Evolutionary conservation across 768 basidiomycete genomes (phyloP).

Genomic region (Termitomyces eurrhizus): DNA sequence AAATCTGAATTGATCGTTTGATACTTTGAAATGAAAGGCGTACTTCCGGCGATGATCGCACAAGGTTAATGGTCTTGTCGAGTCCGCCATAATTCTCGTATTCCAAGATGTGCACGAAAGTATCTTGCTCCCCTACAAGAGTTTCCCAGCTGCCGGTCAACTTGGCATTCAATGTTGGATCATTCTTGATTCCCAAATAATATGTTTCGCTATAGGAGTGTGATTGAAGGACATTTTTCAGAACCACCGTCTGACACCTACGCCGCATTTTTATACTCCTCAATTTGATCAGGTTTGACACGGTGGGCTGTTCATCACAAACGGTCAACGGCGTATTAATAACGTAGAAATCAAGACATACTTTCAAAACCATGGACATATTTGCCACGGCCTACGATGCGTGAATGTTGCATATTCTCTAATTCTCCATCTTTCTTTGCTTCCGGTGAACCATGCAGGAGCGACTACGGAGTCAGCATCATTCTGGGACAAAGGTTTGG

Average conservation of each 20-base stretch:
- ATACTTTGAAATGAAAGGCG: not conserved
- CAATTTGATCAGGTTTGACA: constrained; percentile 76
- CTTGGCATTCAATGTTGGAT: constrained; percentile 73
- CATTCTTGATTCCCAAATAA: constrained; percentile 76
- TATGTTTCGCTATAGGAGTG: constrained; percentile 61
- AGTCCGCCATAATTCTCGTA: constrained; percentile 92
- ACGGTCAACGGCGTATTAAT: not conserved
- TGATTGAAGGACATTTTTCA: not conserved
- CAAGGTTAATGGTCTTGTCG: constrained; percentile 67
- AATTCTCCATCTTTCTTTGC: constrained; percentile 81
- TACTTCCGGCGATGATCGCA: constrained; percentile 64
- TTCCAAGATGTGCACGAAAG: constrained; percentile 78
- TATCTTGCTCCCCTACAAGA: constrained; percentile 85
- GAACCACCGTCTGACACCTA: constrained; percentile 35
- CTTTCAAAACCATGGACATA: constrained; percentile 90
- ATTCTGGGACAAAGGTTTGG: constrained; percentile 10
- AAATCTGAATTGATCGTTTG: not conserved
- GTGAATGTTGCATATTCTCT: constrained; percentile 78
- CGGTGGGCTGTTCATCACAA: constrained; percentile 58
- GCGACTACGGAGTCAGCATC: constrained; percentile 45
- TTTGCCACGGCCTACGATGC: constrained; percentile 88
- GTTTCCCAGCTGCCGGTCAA: constrained; percentile 95
- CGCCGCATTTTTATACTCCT: constrained; percentile 89
- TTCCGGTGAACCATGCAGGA: constrained; percentile 92
- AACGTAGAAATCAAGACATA: constrained; percentile 31